phyloP scores from a whole-genome alignment of 2,329 filamentous ascomycete genomes.

The Colletotrichum tabaci region DNA sequence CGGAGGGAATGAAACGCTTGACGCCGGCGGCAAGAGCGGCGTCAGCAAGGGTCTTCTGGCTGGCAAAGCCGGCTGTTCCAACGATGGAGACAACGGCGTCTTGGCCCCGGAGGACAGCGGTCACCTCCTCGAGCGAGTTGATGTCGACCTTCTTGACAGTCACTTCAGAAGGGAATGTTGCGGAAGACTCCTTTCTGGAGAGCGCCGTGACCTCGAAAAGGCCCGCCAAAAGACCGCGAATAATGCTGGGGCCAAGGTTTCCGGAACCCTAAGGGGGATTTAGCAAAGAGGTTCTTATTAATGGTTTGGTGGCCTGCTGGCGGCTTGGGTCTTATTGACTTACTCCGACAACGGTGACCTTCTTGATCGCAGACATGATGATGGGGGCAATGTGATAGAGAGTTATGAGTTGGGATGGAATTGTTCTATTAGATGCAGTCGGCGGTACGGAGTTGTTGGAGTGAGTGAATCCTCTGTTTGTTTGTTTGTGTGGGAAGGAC shows the following conservation, averaged over 20 bases:
- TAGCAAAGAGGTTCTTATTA: not conserved
- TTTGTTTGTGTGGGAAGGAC: not conserved
- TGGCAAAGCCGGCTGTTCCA: conserved; percentile 55
- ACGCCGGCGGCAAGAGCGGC: conserved; percentile 70
- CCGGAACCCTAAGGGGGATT: conserved; percentile 50
- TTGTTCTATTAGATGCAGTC: too few relatives aligned
- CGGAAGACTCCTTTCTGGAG: conserved; percentile 60
- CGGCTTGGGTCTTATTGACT: conserved; percentile 18
- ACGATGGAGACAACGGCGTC: conserved; percentile 71
- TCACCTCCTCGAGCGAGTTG: conserved; percentile 58
- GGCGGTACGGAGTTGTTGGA: not conserved
- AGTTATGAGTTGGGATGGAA: not conserved
- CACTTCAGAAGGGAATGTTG: conserved; percentile 53
- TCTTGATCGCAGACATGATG: conserved; percentile 50
- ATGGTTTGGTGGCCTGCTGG: not conserved
- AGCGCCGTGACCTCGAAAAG: conserved; percentile 67
- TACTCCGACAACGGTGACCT: conserved; percentile 55
- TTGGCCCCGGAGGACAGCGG: conserved; percentile 63
- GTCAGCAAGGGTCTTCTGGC: conserved; percentile 67
- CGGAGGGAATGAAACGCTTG: conserved; percentile 70
- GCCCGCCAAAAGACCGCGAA: conserved; percentile 49
- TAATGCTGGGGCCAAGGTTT: conserved; percentile 50
- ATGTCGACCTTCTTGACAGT: conserved; percentile 64
- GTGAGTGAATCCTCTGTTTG: too few relatives aligned
- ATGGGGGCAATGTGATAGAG: conserved; percentile 21